Conservation (phyloP, 2,329 filamentous ascomycete genomes). For the Epichloe coenophiala region DNA sequence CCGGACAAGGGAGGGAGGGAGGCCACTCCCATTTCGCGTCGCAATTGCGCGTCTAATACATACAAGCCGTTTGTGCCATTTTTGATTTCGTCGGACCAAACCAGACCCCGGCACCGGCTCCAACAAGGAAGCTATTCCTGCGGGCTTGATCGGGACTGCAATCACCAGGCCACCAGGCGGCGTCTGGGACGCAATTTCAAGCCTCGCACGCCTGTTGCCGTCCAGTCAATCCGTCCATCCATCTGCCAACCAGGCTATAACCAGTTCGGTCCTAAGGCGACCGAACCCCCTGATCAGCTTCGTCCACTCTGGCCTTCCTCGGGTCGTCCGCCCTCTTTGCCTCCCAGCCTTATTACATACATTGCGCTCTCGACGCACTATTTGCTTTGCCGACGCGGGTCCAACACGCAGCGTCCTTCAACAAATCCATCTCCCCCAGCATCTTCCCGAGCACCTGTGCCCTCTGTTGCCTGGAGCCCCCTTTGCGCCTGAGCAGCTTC, state of each 20-base stretch:
- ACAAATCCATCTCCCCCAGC: not conserved
- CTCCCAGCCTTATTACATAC: constrained; percentile 1
- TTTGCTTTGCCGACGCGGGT: constrained; percentile 2
- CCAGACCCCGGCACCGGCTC: not conserved
- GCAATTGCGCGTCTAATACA: not conserved
- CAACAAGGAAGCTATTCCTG: too few relatives aligned
- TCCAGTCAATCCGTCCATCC: not conserved
- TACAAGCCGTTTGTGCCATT: not conserved
- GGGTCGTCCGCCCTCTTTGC: not conserved
- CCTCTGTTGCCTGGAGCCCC: not conserved
- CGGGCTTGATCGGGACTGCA: not conserved
- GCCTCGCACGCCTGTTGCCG: not conserved
- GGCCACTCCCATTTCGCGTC: not conserved
- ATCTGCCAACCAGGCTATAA: constrained; percentile 2
- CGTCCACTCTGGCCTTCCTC: constrained; percentile 5
- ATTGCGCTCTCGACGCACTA: constrained; percentile 2
- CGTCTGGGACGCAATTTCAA: constrained; percentile 2
- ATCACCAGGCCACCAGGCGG: not conserved
- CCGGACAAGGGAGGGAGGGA: not conserved
- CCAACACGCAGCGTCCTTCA: constrained; percentile 2
- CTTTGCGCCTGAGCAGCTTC: constrained; percentile 6
- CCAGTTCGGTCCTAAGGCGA: constrained; percentile 1
- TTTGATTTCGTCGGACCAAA: too few relatives aligned
- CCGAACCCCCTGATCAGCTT: constrained; percentile 2
- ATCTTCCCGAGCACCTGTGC: not conserved